Conservation (phyloP, 2,329 filamentous ascomycete genomes). For the Exophiala viscosa region DNA sequence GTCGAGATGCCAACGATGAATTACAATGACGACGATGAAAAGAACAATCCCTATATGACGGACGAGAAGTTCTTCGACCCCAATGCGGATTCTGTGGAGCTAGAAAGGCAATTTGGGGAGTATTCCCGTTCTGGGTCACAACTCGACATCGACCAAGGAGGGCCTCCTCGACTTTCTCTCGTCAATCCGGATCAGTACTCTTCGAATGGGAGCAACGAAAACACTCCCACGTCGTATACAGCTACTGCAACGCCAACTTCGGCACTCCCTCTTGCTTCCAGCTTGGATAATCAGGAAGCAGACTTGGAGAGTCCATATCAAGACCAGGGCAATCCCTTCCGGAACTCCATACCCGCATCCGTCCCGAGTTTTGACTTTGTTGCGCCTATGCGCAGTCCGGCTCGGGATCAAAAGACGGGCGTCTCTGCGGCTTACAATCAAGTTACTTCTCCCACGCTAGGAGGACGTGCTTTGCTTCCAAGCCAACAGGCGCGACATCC, state of each 20-base stretch:
- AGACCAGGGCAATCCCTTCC: conserved; percentile 28
- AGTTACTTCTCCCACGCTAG: conserved; percentile 20
- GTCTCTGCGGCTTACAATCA: conserved; percentile 16
- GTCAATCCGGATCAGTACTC: conserved; percentile 27
- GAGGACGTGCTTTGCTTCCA: conserved; percentile 31
- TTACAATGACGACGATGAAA: conserved; percentile 17
- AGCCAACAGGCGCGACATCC: conserved; percentile 32
- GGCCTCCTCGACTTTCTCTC: conserved; percentile 25
- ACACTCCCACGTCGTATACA: conserved; percentile 28
- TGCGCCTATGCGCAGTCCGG: conserved; percentile 8
- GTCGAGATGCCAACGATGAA: conserved; percentile 23
- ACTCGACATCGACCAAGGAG: conserved; percentile 9
- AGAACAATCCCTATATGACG: conserved; percentile 21
- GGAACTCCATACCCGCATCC: conserved; percentile 24
- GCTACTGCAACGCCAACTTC: conserved; percentile 25
- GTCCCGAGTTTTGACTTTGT: conserved; percentile 27
- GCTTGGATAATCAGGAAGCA: conserved; percentile 3
- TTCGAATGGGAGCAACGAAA: conserved; percentile 19
- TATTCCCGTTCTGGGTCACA: conserved; percentile 15
- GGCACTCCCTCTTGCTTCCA: conserved; percentile 13
- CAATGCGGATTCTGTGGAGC: conserved; percentile 19
- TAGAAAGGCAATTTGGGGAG: conserved; percentile 16
- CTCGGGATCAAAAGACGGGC: conserved; percentile 18
- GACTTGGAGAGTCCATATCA: conserved; percentile 21
- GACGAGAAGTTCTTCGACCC: conserved; percentile 29